Conservation (phyloP, 805 yeast species). For the Candida boidinii region DNA sequence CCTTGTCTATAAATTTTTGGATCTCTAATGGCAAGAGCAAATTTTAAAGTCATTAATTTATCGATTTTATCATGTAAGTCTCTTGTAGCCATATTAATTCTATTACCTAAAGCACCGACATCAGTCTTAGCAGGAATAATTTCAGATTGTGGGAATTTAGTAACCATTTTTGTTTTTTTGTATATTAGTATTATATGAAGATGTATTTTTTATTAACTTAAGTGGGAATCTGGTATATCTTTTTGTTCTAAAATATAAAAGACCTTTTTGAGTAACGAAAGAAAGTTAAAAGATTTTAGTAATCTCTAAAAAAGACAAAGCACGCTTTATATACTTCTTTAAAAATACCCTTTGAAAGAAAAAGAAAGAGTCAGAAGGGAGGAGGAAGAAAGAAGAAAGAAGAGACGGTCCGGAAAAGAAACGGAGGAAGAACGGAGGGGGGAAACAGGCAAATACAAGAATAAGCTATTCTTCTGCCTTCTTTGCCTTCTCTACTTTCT, state of each 20-base stretch:
- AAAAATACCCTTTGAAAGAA: too few species aligned
- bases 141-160: constrained; percentile 28
- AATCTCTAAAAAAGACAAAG: too few species aligned
- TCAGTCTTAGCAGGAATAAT: constrained; percentile 74
- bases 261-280: too few species aligned
- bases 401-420: background rate
- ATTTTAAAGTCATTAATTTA: constrained; percentile 57
- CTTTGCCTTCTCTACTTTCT: too few species aligned
- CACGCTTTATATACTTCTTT: too few species aligned
- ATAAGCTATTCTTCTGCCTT: too few species aligned
- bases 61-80: constrained; percentile 60
- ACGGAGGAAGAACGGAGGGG: background rate
- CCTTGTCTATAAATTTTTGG: constrained; percentile 76
- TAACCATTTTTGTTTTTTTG: constrained; percentile 4
- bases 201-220: too few species aligned
- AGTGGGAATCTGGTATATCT: too few species aligned
- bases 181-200: background rate
- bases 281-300: too few species aligned
- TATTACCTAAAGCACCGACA: constrained; percentile 73
- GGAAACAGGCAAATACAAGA: background rate
- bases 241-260: too few species aligned
- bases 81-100: constrained; percentile 67
- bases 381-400: background rate
- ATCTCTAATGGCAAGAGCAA: constrained; percentile 71
- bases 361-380: background rate